Evolutionary conservation across 2,329 filamentous ascomycete species (phyloP), one percentile per base, ranked within the genome.

Genomic region (Alternaria sp.): DNA sequence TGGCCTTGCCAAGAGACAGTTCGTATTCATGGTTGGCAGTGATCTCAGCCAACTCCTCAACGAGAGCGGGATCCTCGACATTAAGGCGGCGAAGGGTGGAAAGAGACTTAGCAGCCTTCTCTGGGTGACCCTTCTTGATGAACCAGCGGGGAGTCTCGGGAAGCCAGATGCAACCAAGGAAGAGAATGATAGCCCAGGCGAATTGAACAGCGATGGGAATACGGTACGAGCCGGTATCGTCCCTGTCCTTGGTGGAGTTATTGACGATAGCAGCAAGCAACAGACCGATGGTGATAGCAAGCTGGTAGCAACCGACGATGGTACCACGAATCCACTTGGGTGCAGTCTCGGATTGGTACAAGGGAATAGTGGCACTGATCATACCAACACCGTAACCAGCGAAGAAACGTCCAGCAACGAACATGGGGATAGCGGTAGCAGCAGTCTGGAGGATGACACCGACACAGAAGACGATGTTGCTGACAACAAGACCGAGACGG

Each of bases 131-230:
- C 53, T 82, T 81, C 79, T 89, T 91, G 79, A 93, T 87, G 25
- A 89, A 81, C 78, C 82, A 93, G 43, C 92, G 89, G 22, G 92
- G 92, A 0, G 92, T 94, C 79, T 94, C 92, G 9, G 92, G 92
- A 5, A 94, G 82, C 54, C 92, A 80, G 43, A 90, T 78, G 48
- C 72, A 78, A 18, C 76, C 91, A 22, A 85, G 77, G 22, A 89
- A 85, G 32, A 94, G 82, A 54, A 93, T 85, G 56, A 90, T 83
- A 14, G 90, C 90, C 85, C 91, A 93, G 1, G 88, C 84, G 63
- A 94, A 86, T 76, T 94, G 92, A 5, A 94, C 83, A 32, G 89
- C 89, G 51, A 93, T 85, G 4, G 92, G 92, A 48, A 94, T 92
- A 41, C 91, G 89, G 76, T 92, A 94, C 3, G 90, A 89, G 3